A percentile compares a stretch with the other conserved stretches of the same genome.
Conservation (phyloP, 108 stramenopile species). For the Aurantiochytrium sp. region DNA sequence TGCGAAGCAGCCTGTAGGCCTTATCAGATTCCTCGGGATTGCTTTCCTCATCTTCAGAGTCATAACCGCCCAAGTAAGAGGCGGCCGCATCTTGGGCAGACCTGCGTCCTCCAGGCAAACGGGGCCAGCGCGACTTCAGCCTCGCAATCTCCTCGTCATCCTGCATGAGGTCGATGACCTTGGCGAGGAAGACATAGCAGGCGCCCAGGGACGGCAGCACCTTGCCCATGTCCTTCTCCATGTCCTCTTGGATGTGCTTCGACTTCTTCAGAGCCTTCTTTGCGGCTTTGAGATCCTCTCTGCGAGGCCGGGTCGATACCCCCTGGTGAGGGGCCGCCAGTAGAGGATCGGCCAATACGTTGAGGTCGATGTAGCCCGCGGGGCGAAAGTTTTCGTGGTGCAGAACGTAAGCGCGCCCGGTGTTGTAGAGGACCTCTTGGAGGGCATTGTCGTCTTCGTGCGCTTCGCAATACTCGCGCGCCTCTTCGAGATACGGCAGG, state of each 20-base stretch:
- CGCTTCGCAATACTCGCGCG: not conserved
- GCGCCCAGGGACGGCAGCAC: not conserved
- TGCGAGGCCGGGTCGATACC: too few species aligned
- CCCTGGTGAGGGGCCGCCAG: too few species aligned
- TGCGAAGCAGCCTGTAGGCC: not conserved
- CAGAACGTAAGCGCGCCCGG: not conserved
- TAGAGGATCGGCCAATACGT: too few species aligned
- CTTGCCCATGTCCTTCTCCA: not conserved
- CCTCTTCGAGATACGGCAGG: too few species aligned
- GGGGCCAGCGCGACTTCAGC: not conserved
- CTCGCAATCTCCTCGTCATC: not conserved
- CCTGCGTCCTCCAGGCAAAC: not conserved
- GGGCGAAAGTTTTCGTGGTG: not conserved
- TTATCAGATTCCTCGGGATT: not conserved
- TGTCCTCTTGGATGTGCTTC: not conserved
- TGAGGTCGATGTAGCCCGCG: too few species aligned
- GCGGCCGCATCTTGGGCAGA: not conserved
- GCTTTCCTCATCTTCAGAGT: too few species aligned
- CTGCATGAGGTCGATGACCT: not conserved
- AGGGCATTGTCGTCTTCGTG: not conserved
- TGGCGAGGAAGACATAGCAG: not conserved
- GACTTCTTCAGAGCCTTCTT: not conserved
- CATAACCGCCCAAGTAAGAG: too few species aligned
- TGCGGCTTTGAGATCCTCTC: not conserved
- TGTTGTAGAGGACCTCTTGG: not conserved